Evolutionary conservation across 768 basidiomycete genomes (phyloP).

Genomic region (Mycena olivaceomarginata): DNA sequence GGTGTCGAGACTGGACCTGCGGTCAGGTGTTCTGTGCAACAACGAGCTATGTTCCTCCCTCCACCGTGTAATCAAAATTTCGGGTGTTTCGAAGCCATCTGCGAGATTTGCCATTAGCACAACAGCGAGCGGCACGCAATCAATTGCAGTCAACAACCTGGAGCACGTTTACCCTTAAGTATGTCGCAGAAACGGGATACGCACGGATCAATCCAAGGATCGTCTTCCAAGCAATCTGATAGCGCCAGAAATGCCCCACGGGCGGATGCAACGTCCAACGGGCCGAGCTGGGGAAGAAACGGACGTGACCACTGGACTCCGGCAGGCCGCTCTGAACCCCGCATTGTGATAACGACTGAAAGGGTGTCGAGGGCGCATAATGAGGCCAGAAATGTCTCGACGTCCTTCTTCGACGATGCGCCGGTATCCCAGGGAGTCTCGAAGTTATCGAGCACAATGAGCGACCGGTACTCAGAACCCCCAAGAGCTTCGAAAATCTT

Average conservation of each 20-base stretch:
- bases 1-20: conserved; percentile 42
- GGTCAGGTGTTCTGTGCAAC: conserved; percentile 37
- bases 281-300: conserved; percentile 41
- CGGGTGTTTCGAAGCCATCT: conserved; percentile 42
- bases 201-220: conserved; percentile 41
- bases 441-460: conserved; percentile 48
- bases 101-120: conserved; percentile 47
- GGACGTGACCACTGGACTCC: conserved; percentile 47
- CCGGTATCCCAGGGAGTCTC: conserved; percentile 47
- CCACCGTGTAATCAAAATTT: conserved; percentile 36
- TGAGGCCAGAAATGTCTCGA: conserved; percentile 40
- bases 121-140: conserved; percentile 47
- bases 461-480: conserved; percentile 23
- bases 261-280: conserved; percentile 43
- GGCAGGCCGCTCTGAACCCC: conserved; percentile 47
- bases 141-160: conserved; percentile 42
- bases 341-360: conserved; percentile 46
- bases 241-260: conserved; percentile 44
- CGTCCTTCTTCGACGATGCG: conserved; percentile 39
- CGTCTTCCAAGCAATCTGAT: conserved; percentile 45
- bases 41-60: conserved; percentile 42
- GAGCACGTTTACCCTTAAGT: background rate
- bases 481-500: conserved; percentile 40
- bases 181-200: conserved; percentile 2
- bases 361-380: conserved; percentile 40